Evolutionary conservation across 768 basidiomycete genomes (phyloP).

Genomic region (Glaciozyma antarctica): DNA sequence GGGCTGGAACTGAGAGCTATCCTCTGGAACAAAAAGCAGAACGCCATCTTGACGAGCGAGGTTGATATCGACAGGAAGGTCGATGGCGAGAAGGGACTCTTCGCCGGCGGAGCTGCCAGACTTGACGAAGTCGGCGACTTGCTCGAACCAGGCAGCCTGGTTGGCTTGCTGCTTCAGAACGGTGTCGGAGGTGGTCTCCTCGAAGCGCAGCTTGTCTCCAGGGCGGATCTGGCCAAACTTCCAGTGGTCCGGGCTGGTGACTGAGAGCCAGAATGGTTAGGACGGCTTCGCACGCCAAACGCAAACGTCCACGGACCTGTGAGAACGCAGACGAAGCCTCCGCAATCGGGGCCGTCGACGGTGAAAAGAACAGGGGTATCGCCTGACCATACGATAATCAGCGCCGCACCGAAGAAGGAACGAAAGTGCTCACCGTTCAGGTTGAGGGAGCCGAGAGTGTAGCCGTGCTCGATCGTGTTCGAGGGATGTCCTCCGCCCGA

Average conservation of each 20-base stretch:
- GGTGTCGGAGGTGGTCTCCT: conserved; percentile 45
- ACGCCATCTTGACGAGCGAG: conserved; percentile 39
- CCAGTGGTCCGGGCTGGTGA: conserved; percentile 46
- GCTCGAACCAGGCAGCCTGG: conserved; percentile 38
- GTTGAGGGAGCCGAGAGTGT: conserved; percentile 51
- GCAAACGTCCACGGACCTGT: background rate
- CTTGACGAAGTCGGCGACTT: too few species aligned
- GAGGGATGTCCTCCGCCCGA: conserved; percentile 61
- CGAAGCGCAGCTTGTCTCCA: conserved; percentile 51
- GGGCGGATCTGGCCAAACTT: conserved; percentile 58
- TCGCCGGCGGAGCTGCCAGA: too few species aligned
- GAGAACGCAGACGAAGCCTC: conserved; percentile 48
- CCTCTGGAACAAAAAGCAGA: conserved; percentile 38
- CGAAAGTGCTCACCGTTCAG: conserved; percentile 45
- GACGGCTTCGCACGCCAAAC: too few species aligned
- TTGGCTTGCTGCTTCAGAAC: conserved; percentile 38
- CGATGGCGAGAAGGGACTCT: conserved; percentile 7
- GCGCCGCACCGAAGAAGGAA: too few species aligned
- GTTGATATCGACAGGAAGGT: conserved; percentile 12
- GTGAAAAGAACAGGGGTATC: conserved; percentile 61
- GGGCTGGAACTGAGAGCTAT: conserved; percentile 10
- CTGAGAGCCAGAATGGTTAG: conserved; percentile 26
- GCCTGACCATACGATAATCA: too few species aligned
- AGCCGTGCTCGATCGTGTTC: conserved; percentile 46
- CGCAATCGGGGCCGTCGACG: conserved; percentile 56